phyloP scores from a whole-genome alignment of 2,329 filamentous ascomycete species.

The Aphanoascus verrucosus region DNA sequence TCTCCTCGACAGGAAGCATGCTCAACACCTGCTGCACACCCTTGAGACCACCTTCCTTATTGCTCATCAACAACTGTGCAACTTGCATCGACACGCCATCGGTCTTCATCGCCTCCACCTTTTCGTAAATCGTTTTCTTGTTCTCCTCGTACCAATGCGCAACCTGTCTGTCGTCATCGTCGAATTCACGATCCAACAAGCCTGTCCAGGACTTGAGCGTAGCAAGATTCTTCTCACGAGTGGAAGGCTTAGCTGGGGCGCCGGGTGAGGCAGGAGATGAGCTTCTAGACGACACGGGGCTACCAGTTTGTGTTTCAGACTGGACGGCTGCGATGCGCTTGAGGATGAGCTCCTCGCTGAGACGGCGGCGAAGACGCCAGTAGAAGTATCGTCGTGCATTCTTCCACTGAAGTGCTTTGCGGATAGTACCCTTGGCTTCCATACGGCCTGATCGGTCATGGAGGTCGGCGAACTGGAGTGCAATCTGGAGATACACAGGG shows the following conservation, averaged over 20 bases:
- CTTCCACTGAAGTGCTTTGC: slow-evolving; percentile 70
- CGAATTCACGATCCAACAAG: slow-evolving; percentile 57
- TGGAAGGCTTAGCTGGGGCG: slow-evolving; percentile 29
- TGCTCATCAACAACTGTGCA: slow-evolving; percentile 55
- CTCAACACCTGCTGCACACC: slow-evolving; percentile 76
- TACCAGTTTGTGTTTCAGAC: slow-evolving; percentile 30
- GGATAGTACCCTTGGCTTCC: slow-evolving; percentile 94
- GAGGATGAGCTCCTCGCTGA: slow-evolving; percentile 95
- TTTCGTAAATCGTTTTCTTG: slow-evolving; percentile 66
- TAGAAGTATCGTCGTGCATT: slow-evolving; percentile 96
- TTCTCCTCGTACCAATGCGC: slow-evolving; percentile 96
- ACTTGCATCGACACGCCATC: slow-evolving; percentile 61
- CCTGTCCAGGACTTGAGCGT: slow-evolving; percentile 75
- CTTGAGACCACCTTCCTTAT: slow-evolving; percentile 62
- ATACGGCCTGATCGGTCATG: slow-evolving; percentile 96
- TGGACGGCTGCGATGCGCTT: slow-evolving; percentile 60
- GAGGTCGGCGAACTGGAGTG: slow-evolving; percentile 92
- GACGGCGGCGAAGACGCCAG: slow-evolving; percentile 92
- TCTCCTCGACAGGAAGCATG: slow-evolving; percentile 79
- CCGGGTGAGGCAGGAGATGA: slow-evolving; percentile 22
- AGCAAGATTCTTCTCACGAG: slow-evolving; percentile 58
- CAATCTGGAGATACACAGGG: slow-evolving; percentile 88
- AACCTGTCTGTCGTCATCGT: slow-evolving; percentile 68
- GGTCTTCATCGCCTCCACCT: slow-evolving; percentile 73
- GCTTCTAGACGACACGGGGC: slow-evolving; percentile 31